These are phyloP conservation scores for Fusarium duplospermum DNA, from an alignment of 2,329 filamentous ascomycete genomes.

Conservation along the genomic window DNA sequence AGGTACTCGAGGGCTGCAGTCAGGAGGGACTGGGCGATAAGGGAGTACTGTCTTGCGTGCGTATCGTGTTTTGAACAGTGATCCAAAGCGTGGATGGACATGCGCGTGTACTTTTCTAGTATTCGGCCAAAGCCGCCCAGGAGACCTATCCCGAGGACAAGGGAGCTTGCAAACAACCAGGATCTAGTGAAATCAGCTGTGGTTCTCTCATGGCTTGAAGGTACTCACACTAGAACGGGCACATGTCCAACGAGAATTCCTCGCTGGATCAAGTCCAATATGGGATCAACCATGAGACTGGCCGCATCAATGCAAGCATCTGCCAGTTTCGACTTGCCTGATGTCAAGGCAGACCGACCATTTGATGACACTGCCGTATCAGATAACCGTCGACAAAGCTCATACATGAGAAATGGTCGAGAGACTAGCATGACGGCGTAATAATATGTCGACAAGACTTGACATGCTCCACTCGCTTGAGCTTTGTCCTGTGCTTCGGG, in stretches of 20 bases:
- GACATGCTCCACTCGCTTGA: slow-evolving; percentile 60
- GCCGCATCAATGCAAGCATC: slow-evolving; percentile 68
- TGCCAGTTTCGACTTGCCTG: slow-evolving; percentile 62
- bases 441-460: slow-evolving; percentile 65
- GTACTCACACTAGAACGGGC: slow-evolving; percentile 62
- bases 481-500: slow-evolving; percentile 37
- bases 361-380: slow-evolving; percentile 43
- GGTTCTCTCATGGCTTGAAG: too few species aligned
- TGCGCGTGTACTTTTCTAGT: slow-evolving; percentile 61
- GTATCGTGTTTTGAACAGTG: slow-evolving; percentile 62
- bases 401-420: slow-evolving; percentile 67
- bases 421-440: slow-evolving; percentile 69
- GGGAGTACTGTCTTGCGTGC: slow-evolving; percentile 64
- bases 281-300: slow-evolving; percentile 63
- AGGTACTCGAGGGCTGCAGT: slow-evolving; percentile 59
- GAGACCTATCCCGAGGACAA: slow-evolving; percentile 63
- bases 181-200: slow-evolving; percentile 50
- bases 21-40: slow-evolving; percentile 64
- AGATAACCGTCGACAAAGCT: slow-evolving; percentile 59
- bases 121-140: slow-evolving; percentile 64
- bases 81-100: slow-evolving; percentile 61
- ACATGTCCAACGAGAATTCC: slow-evolving; percentile 57
- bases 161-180: slow-evolving; percentile 65
- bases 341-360: slow-evolving; percentile 43
- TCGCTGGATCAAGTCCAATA: slow-evolving; percentile 58